A percentile compares a stretch with the other conserved stretches of the same genome.
phyloP scores from a whole-genome alignment of 73 alveolate species.

The Paramecium biaurelia region DNA sequence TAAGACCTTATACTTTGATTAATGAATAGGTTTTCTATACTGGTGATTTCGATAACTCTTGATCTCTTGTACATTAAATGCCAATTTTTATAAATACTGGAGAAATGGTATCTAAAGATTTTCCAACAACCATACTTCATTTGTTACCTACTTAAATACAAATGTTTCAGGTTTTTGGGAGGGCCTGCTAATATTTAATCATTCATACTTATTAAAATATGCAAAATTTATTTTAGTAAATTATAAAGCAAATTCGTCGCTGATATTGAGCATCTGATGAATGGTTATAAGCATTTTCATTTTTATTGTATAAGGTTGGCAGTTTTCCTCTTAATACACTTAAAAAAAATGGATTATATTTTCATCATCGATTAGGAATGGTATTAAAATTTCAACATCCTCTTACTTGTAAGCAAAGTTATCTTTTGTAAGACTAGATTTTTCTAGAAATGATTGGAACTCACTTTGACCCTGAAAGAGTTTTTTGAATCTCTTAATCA shows the following conservation, averaged over 20 bases:
- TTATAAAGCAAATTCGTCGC: not conserved
- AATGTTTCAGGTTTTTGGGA: not conserved
- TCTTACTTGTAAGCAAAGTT: constrained; percentile 31
- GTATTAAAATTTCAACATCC: constrained; percentile 18
- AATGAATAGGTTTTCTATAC: not conserved
- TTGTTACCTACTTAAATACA: not conserved
- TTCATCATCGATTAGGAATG: not conserved
- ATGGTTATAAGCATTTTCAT: constrained; percentile 39
- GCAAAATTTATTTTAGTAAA: not conserved
- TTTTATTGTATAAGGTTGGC: not conserved
- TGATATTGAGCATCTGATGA: not conserved
- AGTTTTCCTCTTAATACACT: not conserved
- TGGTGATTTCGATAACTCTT: constrained; percentile 28
- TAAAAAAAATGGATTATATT: not conserved
- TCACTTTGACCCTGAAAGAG: constrained; percentile 1
- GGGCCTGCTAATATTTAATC: not conserved
- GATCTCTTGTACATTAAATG: not conserved
- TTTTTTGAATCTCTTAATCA: constrained; percentile 36
- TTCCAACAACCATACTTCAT: constrained; percentile 1
- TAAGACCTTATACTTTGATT: not conserved
- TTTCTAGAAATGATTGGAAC: not conserved
- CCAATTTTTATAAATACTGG: constrained; percentile 8
- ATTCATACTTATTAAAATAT: not conserved
- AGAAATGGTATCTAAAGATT: constrained; percentile 11
- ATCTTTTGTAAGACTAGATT: constrained; percentile 32